These are phyloP conservation scores for Starmerella bombicola DNA, from an alignment of 805 yeast species.

Conservation along the genomic window DNA sequence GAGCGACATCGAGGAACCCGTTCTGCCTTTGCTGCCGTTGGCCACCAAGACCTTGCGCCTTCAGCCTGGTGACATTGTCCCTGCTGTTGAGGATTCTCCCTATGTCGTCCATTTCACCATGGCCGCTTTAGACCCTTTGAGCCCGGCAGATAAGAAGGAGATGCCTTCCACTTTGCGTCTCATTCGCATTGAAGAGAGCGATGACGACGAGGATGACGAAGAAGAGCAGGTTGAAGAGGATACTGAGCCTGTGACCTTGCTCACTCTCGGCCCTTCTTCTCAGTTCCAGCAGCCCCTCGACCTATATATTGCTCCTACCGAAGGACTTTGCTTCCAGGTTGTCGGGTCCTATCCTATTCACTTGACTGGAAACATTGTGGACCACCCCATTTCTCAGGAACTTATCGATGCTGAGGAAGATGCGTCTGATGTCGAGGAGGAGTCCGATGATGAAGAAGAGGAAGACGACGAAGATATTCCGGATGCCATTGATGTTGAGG, in stretches of 20 bases:
- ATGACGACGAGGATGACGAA: constrained; percentile 34
- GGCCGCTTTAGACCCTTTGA: constrained; percentile 88
- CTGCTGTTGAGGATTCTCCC: constrained; percentile 77
- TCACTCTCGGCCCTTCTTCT: constrained; percentile 78
- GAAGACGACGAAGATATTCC: constrained; percentile 21
- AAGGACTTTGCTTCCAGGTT: constrained; percentile 86
- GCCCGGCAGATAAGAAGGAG: constrained; percentile 41
- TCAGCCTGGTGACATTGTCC: constrained; percentile 75
- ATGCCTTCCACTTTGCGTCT: constrained; percentile 84
- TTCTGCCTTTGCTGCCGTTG: constrained; percentile 15
- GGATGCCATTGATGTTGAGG: constrained; percentile 19
- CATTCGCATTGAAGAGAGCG: constrained; percentile 32
- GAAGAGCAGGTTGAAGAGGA: constrained; percentile 45
- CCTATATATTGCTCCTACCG: constrained; percentile 81
- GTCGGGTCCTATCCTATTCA: constrained; percentile 93
- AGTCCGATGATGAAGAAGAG: constrained; percentile 26
- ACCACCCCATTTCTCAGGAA: constrained; percentile 80
- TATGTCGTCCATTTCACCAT: constrained; percentile 81
- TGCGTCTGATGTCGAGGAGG: constrained; percentile 33
- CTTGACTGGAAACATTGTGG: constrained; percentile 88
- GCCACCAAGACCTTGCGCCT: constrained; percentile 29
- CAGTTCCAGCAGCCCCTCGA: constrained; percentile 74
- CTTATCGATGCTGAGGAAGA: constrained; percentile 41
- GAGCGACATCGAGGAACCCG: constrained; percentile 14
- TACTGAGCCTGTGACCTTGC: constrained; percentile 51